Conservation (phyloP, 257 asterid genomes). For the Capsicum rhomboideum region DNA sequence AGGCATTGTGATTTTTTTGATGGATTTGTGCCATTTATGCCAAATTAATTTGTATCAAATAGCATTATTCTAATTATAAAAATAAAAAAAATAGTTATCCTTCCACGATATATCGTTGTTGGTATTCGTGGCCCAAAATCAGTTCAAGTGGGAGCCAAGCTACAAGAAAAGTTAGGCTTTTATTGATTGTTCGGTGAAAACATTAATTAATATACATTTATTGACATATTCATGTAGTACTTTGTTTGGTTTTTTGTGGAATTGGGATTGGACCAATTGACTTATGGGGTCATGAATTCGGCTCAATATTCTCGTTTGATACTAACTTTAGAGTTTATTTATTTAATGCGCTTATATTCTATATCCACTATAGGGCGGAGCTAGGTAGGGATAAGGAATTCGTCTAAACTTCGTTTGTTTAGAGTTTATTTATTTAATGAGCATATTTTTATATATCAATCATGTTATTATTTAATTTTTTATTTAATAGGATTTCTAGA, state of each 20-base stretch:
- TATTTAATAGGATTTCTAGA: too few species aligned
- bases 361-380: too few species aligned
- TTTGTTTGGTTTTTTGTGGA: background rate
- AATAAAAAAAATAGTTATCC: background rate
- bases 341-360: background rate
- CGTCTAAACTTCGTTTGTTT: too few species aligned
- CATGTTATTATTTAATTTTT: too few species aligned
- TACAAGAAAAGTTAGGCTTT: constrained; percentile 3
- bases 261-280: background rate
- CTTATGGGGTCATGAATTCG: background rate
- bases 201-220: background rate
- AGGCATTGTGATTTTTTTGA: too few species aligned
- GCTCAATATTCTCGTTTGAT: background rate
- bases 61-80: background rate
- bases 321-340: background rate
- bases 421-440: too few species aligned
- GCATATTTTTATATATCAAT: too few species aligned
- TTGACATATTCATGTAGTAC: background rate
- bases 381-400: too few species aligned
- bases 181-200: background rate
- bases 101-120: background rate
- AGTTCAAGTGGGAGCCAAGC: constrained; percentile 16
- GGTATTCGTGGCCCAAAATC: background rate
- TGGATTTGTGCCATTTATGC: too few species aligned
- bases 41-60: too few species aligned